Evolutionary conservation across 2,329 filamentous ascomycete species (phyloP).

Genomic region (Pseudogymnoascus sp.): DNA sequence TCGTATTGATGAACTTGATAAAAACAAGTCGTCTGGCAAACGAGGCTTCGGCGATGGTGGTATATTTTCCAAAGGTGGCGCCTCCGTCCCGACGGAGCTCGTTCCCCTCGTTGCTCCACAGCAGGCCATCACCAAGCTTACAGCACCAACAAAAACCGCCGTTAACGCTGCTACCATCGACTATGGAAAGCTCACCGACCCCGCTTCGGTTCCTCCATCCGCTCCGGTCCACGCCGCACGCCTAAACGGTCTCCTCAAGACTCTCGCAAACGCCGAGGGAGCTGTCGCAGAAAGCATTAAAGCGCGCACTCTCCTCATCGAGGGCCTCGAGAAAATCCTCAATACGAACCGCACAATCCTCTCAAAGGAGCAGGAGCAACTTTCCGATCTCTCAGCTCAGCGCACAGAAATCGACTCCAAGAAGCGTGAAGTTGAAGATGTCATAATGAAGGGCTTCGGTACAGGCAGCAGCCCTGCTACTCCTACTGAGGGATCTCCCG

Average conservation of each 20-base stretch:
- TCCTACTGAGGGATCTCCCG: constrained; percentile 36
- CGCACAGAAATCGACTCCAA: constrained; percentile 68
- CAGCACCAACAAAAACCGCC: constrained; percentile 56
- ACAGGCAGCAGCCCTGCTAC: constrained; percentile 45
- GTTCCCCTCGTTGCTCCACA: constrained; percentile 66
- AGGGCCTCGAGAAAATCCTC: constrained; percentile 73
- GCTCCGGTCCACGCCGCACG: constrained; percentile 87
- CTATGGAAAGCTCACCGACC: constrained; percentile 74
- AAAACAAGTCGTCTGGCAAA: constrained; percentile 44
- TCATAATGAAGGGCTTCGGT: constrained; percentile 76
- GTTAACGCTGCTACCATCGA: constrained; percentile 67
- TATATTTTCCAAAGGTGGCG: constrained; percentile 53
- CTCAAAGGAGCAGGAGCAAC: constrained; percentile 57
- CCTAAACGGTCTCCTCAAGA: constrained; percentile 82
- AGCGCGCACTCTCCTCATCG: constrained; percentile 68
- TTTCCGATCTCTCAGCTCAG: constrained; percentile 55
- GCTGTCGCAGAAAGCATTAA: constrained; percentile 86
- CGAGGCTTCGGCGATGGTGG: constrained; percentile 53
- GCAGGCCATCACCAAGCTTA: constrained; percentile 63
- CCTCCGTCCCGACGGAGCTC: constrained; percentile 66
- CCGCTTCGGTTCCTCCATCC: constrained; percentile 59
- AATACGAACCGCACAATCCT: constrained; percentile 63
- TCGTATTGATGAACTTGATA: constrained; percentile 63
- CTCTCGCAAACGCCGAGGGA: constrained; percentile 76
- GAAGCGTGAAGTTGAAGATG: constrained; percentile 82